Evolutionary conservation across 495 filamentous ascomycete species (phyloP).

Genomic region (Penicillium bovifimosum): DNA sequence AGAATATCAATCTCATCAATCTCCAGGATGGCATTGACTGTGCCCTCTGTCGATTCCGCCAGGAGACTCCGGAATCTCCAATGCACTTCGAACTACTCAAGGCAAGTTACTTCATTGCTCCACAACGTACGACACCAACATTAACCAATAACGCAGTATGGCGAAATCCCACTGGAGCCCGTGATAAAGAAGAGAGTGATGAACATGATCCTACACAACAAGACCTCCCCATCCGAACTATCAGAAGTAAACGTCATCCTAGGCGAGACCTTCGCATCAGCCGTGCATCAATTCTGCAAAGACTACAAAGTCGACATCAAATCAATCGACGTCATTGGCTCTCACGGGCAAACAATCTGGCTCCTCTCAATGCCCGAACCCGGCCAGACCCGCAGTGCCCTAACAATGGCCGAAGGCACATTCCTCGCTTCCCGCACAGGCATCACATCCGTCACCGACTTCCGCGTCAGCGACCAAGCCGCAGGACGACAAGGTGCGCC

Average conservation of each 20-base stretch:
- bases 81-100: slow-evolving; percentile 45
- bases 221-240: slow-evolving; percentile 47
- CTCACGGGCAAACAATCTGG: slow-evolving; percentile 57
- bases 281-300: slow-evolving; percentile 43
- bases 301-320: slow-evolving; percentile 41
- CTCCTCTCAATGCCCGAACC: slow-evolving; percentile 47
- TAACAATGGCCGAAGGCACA: slow-evolving; percentile 44
- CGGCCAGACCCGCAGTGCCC: slow-evolving; percentile 43
- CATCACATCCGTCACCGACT: slow-evolving; percentile 43
- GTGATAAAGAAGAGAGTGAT: slow-evolving; percentile 52
- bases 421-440: slow-evolving; percentile 40
- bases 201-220: slow-evolving; percentile 50
- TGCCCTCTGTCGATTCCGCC: slow-evolving; percentile 45
- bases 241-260: slow-evolving; percentile 49
- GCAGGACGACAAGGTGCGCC: slow-evolving; percentile 43
- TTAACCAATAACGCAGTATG: slow-evolving; percentile 20
- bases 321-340: slow-evolving; percentile 50
- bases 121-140: neutral
- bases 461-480: slow-evolving; percentile 42
- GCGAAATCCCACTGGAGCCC: slow-evolving; percentile 43
- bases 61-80: slow-evolving; percentile 42
- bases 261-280: slow-evolving; percentile 47
- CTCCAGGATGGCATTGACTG: slow-evolving; percentile 47
- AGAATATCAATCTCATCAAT: neutral
- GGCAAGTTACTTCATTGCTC: slow-evolving; percentile 17